Conservation (phyloP, 2,329 filamentous ascomycete genomes). For the Nemania sp. region DNA sequence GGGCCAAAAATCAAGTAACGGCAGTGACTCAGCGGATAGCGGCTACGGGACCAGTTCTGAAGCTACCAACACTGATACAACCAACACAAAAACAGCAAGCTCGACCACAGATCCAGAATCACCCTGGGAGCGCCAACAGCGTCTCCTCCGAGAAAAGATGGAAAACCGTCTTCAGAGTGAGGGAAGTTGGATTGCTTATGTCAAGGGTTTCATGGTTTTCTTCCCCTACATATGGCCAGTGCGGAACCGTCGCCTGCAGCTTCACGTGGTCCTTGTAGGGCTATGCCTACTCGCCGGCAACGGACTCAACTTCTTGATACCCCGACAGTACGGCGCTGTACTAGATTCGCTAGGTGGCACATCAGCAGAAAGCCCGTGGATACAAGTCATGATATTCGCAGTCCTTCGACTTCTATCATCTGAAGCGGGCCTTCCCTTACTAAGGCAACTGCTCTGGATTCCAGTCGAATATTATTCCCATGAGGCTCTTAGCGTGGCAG, state of each 20-base stretch:
- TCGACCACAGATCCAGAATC: constrained; percentile 52
- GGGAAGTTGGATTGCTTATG: constrained; percentile 77
- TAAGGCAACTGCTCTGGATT: constrained; percentile 61
- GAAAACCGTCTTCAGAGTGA: constrained; percentile 72
- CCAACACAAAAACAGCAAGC: constrained; percentile 39
- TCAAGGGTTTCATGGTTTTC: constrained; percentile 76
- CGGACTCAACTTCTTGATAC: constrained; percentile 74
- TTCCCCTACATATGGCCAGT: constrained; percentile 80
- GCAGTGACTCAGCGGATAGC: constrained; percentile 39
- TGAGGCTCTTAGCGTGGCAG: constrained; percentile 57
- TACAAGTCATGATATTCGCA: constrained; percentile 57
- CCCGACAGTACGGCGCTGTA: constrained; percentile 80
- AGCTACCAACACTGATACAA: constrained; percentile 44
- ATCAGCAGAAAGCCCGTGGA: constrained; percentile 55
- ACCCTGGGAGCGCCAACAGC: constrained; percentile 57
- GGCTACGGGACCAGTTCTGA: constrained; percentile 51
- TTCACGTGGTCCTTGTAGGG: constrained; percentile 68
- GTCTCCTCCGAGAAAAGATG: constrained; percentile 61
- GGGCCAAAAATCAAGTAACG: constrained; percentile 37
- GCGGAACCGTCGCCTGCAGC: constrained; percentile 66
- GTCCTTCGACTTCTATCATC: constrained; percentile 57
- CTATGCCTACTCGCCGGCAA: constrained; percentile 72
- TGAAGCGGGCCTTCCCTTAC: constrained; percentile 57
- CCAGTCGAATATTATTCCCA: constrained; percentile 62
- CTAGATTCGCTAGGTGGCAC: constrained; percentile 67